Evolutionary conservation across 495 filamentous ascomycete genomes (phyloP).

Genomic region (Cercophora scortea): DNA sequence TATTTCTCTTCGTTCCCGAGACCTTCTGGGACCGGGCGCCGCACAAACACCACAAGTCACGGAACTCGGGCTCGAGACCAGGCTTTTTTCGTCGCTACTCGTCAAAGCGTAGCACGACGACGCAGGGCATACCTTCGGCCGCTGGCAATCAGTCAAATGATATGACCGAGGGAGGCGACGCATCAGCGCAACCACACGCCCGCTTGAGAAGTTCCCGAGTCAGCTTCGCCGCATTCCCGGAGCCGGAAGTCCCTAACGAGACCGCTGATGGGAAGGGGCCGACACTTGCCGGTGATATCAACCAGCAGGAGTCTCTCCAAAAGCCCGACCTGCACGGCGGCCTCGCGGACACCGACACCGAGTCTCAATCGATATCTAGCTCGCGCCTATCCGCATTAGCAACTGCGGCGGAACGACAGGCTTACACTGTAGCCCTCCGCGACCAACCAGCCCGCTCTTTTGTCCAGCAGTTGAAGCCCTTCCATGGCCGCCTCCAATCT

Average conservation of each 20-base stretch:
- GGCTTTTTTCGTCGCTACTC: constrained; percentile 35
- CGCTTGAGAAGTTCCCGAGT: neutral
- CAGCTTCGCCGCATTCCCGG: neutral
- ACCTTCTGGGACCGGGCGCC: constrained; percentile 94
- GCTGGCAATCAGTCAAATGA: neutral
- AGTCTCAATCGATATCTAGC: constrained; percentile 21
- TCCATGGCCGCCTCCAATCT: constrained; percentile 65
- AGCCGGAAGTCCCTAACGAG: neutral
- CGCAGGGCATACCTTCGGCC: neutral
- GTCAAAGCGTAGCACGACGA: constrained; percentile 15
- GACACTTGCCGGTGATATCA: neutral
- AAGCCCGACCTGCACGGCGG: neutral
- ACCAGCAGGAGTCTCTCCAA: too few relatives aligned
- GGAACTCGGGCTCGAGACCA: constrained; percentile 19
- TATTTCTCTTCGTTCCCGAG: constrained; percentile 92
- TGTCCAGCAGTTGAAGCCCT: constrained; percentile 59
- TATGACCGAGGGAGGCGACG: neutral
- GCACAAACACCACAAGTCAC: constrained; percentile 38
- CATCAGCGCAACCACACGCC: neutral
- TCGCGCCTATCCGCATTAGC: neutral
- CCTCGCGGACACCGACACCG: constrained; percentile 25
- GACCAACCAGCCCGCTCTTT: constrained; percentile 58
- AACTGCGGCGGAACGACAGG: constrained; percentile 7
- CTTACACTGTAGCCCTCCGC: constrained; percentile 56
- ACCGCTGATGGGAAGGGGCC: neutral